Percentiles rank a stretch among this genome's conserved stretches.
phyloP scores from a whole-genome alignment of 768 basidiomycete species.

The Lactifluus piperatus region DNA sequence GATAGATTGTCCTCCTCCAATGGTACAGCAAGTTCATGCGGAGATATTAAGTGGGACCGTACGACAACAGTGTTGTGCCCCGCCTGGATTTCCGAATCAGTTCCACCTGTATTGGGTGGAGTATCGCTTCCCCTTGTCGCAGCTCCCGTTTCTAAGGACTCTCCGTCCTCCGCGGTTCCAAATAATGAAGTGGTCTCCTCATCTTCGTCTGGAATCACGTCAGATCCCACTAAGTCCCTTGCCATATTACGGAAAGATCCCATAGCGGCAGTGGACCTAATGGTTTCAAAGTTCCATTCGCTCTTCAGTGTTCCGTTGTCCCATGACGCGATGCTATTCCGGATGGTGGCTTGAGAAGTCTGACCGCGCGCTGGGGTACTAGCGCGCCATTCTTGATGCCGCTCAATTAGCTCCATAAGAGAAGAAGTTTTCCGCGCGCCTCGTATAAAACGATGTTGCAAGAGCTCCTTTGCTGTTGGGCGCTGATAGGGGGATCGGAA shows the following conservation, averaged over 20 bases:
- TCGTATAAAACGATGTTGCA: slow-evolving; percentile 90
- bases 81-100: slow-evolving; percentile 46
- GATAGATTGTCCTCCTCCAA: slow-evolving; percentile 40
- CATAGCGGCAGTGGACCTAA: slow-evolving; percentile 63
- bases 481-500: slow-evolving; percentile 43
- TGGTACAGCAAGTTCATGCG: slow-evolving; percentile 26
- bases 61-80: slow-evolving; percentile 70
- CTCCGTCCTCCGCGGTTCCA: slow-evolving; percentile 39
- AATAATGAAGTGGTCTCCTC: slow-evolving; percentile 30
- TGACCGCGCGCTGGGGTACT: slow-evolving; percentile 49
- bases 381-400: slow-evolving; percentile 69
- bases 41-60: slow-evolving; percentile 31
- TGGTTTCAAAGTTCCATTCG: slow-evolving; percentile 95
- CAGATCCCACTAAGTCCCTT: slow-evolving; percentile 50
- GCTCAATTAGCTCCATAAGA: slow-evolving; percentile 82
- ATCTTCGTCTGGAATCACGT: slow-evolving; percentile 50
- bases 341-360: slow-evolving; percentile 47
- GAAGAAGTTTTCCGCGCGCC: slow-evolving; percentile 74
- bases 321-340: slow-evolving; percentile 51
- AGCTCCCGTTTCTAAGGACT: slow-evolving; percentile 50
- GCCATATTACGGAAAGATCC: slow-evolving; percentile 69
- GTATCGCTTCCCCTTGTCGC: slow-evolving; percentile 53
- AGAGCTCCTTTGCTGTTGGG: slow-evolving; percentile 82
- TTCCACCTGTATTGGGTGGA: slow-evolving; percentile 25
- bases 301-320: slow-evolving; percentile 71